Base-by-base conservation (phyloP, 2,329 filamentous ascomycete genomes). In the Geosmithia flava region DNA sequence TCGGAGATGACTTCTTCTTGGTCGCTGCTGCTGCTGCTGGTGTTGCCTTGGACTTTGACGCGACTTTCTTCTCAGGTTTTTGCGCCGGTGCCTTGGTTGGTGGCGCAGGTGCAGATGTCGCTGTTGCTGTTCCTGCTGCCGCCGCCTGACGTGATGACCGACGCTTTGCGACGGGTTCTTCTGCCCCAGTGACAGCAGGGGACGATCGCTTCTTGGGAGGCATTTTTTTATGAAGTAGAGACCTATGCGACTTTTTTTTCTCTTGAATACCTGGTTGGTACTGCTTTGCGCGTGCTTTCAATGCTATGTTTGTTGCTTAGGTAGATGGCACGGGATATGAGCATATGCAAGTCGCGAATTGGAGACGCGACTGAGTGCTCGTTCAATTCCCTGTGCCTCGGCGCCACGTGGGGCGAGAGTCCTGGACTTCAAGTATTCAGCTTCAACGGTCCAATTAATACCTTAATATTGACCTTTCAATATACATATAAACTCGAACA, bases 61-160 rank as follows among this genome's bases (percentile, higher is more conserved):
- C 16, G 20, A 27, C 15, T 20, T 46, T 48, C 23, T 27, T 23
- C 37, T 37, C 27, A 27, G 42, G 13, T 15, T 15, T 37, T 37
- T 37, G 33, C 33, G 33, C 10, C 23, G 46, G n/a, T 19, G 41
- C 6, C 41, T 42, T 45, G 3, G 20, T 23, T 42, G 48, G 3
- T 17, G 48, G 37, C 5, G 23, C 17, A 11, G 40, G 43, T 44
- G 46, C 40, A 17, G 52, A 48, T 11, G 41, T 23, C 19, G 46
- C 44, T 17, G 47, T 23, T 23, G 46, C 44, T 17, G 47, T 48
- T 27, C 8, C 8, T 2, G 49, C 43, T 1, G 48, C 51, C 0
- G 54, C 50, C 2, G 56, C 54, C 43, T 58, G 55, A n/a, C 59
- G 59, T 42, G 54, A 51, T 15, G 58, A 62, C 7, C 58, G 54